Percentiles rank a stretch among this genome's conserved stretches.
phyloP scores from a whole-genome alignment of 768 basidiomycete genomes.

The Austroboletus festivus region DNA sequence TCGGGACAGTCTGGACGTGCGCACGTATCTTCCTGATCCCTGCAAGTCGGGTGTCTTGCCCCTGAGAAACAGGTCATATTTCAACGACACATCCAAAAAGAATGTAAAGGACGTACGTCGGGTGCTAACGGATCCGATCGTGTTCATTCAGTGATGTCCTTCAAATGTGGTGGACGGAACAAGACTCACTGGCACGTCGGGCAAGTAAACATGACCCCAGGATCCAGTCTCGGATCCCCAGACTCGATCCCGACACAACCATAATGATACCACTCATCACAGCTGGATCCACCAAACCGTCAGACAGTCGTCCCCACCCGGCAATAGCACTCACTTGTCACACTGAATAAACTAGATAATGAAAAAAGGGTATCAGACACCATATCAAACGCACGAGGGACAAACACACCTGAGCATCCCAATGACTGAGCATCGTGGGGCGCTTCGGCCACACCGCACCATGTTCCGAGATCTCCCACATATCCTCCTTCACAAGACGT shows the following conservation, averaged over 20 bases:
- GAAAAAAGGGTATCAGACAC: not conserved
- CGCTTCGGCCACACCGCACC: slow-evolving; percentile 16
- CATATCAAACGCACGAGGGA: not conserved
- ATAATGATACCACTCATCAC: slow-evolving; percentile 49
- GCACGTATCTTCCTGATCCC: slow-evolving; percentile 14
- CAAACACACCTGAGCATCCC: slow-evolving; percentile 23
- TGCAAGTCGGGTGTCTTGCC: slow-evolving; percentile 10
- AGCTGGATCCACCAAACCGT: slow-evolving; percentile 25
- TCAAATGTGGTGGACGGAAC: not conserved
- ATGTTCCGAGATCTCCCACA: not conserved
- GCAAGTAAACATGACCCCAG: slow-evolving; percentile 36
- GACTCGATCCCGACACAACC: slow-evolving; percentile 44
- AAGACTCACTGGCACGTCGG: slow-evolving; percentile 38
- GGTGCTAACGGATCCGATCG: slow-evolving; percentile 1
- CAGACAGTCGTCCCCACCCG: not conserved
- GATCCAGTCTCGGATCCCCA: slow-evolving; percentile 37
- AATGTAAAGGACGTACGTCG: slow-evolving; percentile 4
- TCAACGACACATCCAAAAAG: too few relatives aligned
- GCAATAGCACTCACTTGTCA: slow-evolving; percentile 28
- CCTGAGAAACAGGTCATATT: slow-evolving; percentile 8
- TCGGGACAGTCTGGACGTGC: slow-evolving; percentile 27
- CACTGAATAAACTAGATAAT: slow-evolving; percentile 32
- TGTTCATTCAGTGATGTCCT: not conserved
- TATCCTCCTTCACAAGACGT: not conserved
- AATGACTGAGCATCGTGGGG: slow-evolving; percentile 7